Evolutionary conservation across 169 alveolate species (phyloP).

Genomic region (Cryptosporidium sp.): DNA sequence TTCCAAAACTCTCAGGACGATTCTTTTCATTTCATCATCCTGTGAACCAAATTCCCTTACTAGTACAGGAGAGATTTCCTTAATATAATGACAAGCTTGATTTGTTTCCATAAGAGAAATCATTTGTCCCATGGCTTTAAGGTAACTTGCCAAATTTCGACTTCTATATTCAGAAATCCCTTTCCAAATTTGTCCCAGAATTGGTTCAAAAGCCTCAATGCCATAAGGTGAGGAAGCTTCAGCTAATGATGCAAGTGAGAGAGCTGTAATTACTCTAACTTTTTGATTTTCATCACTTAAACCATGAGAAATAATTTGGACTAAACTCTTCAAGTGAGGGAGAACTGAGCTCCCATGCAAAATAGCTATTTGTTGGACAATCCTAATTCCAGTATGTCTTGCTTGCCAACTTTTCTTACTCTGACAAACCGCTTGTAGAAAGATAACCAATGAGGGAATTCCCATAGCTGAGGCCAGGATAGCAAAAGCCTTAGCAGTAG

Average conservation of each 20-base stretch:
- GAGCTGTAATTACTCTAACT: constrained; percentile 98
- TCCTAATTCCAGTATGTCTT: constrained; percentile 99
- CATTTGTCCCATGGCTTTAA: constrained; percentile 97
- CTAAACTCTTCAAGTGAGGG: constrained; percentile 97
- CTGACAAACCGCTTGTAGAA: constrained; percentile 98
- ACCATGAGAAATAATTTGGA: constrained; percentile 97
- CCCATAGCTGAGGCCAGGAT: constrained; percentile 99
- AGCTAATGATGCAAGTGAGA: constrained; percentile 99
- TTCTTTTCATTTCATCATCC: constrained; percentile 98
- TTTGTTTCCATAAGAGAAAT: constrained; percentile 99
- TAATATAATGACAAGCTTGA: constrained; percentile 97
- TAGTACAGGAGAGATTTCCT: constrained; percentile 95
- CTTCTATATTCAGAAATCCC: constrained; percentile 98
- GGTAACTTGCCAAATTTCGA: constrained; percentile 96
- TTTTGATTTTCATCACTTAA: constrained; percentile 94
- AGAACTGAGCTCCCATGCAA: constrained; percentile 98
- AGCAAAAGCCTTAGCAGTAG: constrained; percentile 99
- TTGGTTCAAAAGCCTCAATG: constrained; percentile 98
- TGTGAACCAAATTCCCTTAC: constrained; percentile 97
- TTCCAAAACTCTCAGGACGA: constrained; percentile 95
- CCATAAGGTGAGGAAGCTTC: constrained; percentile 99
- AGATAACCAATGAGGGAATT: constrained; percentile 95
- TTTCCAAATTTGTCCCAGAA: constrained; percentile 97
- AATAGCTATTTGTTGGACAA: constrained; percentile 97
- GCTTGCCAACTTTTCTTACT: constrained; percentile 98